These are phyloP conservation scores for Lagerstroemia speciosa DNA, from an alignment of 345 rosid genomes.

Conservation along the genomic window DNA sequence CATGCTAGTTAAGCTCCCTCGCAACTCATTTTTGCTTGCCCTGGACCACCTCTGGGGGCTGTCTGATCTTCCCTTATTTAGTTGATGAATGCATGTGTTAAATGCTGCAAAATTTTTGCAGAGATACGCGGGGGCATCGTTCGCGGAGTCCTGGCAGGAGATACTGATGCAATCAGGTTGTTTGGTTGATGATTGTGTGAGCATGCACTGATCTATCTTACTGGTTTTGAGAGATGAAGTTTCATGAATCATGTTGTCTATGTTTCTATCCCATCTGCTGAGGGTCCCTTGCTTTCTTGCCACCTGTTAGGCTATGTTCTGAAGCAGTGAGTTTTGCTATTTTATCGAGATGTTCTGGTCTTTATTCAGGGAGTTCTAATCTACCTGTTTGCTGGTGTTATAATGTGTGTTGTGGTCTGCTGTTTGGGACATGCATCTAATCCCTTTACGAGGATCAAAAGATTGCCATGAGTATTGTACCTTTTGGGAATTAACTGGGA, in stretches of 20 bases:
- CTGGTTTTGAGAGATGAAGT: neutral
- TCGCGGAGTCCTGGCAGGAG: constrained; percentile 46
- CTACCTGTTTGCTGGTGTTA: neutral
- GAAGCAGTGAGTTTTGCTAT: neutral
- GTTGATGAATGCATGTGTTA: neutral
- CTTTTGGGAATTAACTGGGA: too few species aligned
- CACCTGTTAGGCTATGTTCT: neutral
- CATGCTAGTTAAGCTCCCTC: neutral
- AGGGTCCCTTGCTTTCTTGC: neutral
- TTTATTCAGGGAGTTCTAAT: neutral
- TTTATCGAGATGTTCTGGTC: neutral
- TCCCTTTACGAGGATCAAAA: neutral
- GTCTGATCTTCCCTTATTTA: neutral
- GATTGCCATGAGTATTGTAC: too few species aligned
- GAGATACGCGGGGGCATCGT: constrained; percentile 25
- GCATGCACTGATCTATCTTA: neutral
- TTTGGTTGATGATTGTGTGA: neutral
- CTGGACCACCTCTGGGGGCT: too few species aligned
- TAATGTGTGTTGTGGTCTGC: neutral
- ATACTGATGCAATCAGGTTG: constrained; percentile 13
- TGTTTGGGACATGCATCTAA: neutral
- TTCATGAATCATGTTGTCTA: neutral
- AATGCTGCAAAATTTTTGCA: constrained; percentile 8
- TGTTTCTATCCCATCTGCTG: neutral
- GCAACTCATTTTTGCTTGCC: too few species aligned